Percentiles rank a stretch among this genome's conserved stretches.
Conservation (phyloP, 148 eudicot species). For the Fagopyrum esculentum region DNA sequence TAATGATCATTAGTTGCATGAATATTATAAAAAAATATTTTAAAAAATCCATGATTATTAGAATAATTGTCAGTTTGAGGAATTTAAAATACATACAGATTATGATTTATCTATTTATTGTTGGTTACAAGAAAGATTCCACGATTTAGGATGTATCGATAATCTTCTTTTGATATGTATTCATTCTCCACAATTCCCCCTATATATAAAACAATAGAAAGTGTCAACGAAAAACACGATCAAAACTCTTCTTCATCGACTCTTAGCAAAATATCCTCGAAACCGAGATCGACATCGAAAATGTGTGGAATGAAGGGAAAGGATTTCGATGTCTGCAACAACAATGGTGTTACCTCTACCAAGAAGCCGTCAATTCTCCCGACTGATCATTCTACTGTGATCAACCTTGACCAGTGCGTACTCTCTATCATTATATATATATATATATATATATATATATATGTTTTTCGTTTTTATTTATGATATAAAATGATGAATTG, state of each 20-base stretch:
- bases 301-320: neutral
- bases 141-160: neutral
- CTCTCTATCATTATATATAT: too few species aligned
- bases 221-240: neutral
- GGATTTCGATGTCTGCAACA: neutral
- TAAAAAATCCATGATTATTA: neutral
- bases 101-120: too few species aligned
- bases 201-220: neutral
- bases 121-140: neutral
- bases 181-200: neutral
- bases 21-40: neutral
- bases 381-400: neutral
- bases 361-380: neutral
- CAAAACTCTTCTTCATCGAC: neutral
- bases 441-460: too few species aligned
- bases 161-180: neutral
- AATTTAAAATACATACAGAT: neutral
- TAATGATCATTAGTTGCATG: neutral
- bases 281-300: neutral
- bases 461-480: too few species aligned
- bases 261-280: neutral
- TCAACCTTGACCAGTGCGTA: slow-evolving; percentile 12
- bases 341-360: neutral
- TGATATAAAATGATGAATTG: too few species aligned
- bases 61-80: neutral